Base-by-base conservation (phyloP, 2,329 filamentous ascomycete genomes). In the Tricladium varicosporioides region DNA sequence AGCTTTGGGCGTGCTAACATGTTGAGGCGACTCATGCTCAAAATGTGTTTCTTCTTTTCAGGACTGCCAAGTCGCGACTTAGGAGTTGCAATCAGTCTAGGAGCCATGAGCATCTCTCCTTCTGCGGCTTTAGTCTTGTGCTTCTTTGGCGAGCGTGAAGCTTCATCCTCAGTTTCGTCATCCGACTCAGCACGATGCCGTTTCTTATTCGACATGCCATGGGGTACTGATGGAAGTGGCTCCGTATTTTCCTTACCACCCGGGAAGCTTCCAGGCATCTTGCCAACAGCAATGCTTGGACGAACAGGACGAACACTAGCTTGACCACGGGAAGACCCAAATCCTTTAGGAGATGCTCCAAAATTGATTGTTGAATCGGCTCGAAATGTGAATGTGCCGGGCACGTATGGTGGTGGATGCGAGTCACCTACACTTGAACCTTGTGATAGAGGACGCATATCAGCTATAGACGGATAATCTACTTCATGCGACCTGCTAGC, bases 151-250 rank as follows among this genome's bases (percentile, higher is more conserved):
- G 78, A 79, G 13, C 81, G 78, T 57, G 78, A 74, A 2, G 69
- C 75, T 47, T 75, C 70, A 51, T 80, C 78, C 0, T 77, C 76
- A 33, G 82, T 79, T 53, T 85, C 82, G 54, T 82, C 81, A 44
- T 84, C 82, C 48, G 77, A 78, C 52, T 73, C 79, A 14, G 79
- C 78, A n/a, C 84, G 78, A 64, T 80, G 78, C 22, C 85, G 81
- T 73, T 86, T 88, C 76, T 88, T 87, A 73, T 83, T 87, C 7
- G 76, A 71, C 72, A 88, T 81, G 15, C 85, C 85, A 63, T 87
- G 85, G 2, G 82, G 77, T 40, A 84, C 77, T 42, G 77, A 77
- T 58, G 59, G 51, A 78, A 76, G 19, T 64, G 64, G 4, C 67
- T 63, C 50, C 59, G 65, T 16, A 62, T 85, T 85, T 66, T 84